Evolutionary conservation across 1,139 yeast genomes (phyloP).

Genomic region (Pneumocystis oryctolagi): DNA sequence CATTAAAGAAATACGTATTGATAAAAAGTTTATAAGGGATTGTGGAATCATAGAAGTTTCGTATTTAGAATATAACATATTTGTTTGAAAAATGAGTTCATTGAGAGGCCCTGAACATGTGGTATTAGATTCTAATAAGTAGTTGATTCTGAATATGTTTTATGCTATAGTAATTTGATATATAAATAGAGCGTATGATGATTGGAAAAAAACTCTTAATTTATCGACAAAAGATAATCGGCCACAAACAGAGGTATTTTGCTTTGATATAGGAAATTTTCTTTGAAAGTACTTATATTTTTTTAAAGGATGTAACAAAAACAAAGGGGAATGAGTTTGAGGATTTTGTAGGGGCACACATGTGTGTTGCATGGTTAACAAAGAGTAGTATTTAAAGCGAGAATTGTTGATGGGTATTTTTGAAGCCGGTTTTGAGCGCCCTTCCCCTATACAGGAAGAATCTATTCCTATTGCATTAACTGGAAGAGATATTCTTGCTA

Average conservation of each 20-base stretch:
- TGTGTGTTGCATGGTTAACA: background rate
- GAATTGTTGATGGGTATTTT: constrained; percentile 95
- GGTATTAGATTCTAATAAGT: background rate
- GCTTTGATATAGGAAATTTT: background rate
- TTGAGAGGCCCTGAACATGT: background rate
- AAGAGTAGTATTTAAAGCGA: constrained; percentile 58
- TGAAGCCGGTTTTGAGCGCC: constrained; percentile 97
- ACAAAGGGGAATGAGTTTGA: constrained; percentile 88
- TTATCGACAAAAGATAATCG: constrained; percentile 11
- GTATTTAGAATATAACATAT: background rate
- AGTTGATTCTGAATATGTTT: background rate
- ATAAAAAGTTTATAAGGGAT: background rate
- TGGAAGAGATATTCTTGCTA: constrained; percentile 90
- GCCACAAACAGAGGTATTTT: constrained; percentile 7
- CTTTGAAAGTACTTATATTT: background rate
- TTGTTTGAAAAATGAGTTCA: background rate
- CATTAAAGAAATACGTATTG: background rate
- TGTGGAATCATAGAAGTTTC: background rate
- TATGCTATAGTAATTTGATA: background rate
- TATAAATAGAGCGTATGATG: background rate
- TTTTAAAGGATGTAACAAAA: constrained; percentile 54
- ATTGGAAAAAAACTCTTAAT: constrained; percentile 3
- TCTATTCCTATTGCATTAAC: constrained; percentile 90
- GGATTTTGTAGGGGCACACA: constrained; percentile 28
- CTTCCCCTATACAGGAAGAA: constrained; percentile 97